A percentile compares a stretch with the other conserved stretches of the same genome.
Conservation (phyloP, 2,329 filamentous ascomycete genomes). For the Alternaria consortialis region DNA sequence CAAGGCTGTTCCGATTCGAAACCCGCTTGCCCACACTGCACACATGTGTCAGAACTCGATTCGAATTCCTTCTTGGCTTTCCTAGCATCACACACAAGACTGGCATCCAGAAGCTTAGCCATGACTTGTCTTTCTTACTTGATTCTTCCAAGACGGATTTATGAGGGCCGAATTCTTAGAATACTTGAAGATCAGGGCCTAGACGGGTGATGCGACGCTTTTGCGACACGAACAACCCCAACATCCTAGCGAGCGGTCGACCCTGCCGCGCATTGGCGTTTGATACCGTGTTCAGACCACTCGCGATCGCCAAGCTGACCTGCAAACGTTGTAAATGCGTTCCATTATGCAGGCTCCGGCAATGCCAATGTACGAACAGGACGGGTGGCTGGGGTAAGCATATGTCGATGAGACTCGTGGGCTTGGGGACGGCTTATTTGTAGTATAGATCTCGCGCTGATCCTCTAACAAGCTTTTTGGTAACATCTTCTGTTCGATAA, state of each 20-base stretch:
- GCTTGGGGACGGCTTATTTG: neutral
- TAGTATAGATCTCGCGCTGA: neutral
- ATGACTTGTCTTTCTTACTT: neutral
- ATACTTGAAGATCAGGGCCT: neutral
- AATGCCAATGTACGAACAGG: constrained; percentile 8
- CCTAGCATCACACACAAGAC: neutral
- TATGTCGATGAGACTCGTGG: constrained; percentile 13
- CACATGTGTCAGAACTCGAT: neutral
- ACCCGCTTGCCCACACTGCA: neutral
- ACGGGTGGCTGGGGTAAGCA: constrained; percentile 12
- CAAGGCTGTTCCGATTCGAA: neutral
- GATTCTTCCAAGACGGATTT: neutral
- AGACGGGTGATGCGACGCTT: constrained; percentile 22
- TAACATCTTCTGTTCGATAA: neutral
- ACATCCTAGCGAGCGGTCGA: constrained; percentile 12
- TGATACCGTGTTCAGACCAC: constrained; percentile 13
- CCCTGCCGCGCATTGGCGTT: constrained; percentile 19
- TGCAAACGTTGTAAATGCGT: constrained; percentile 24
- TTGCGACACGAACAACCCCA: constrained; percentile 23
- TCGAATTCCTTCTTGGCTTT: neutral
- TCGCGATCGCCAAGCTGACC: constrained; percentile 8
- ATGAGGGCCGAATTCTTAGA: constrained; percentile 3
- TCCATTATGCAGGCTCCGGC: constrained; percentile 26
- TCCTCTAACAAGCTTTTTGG: neutral
- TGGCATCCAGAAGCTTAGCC: neutral